Base-by-base conservation (phyloP, 208 protist species). In the Leishmania turanica region DNA sequence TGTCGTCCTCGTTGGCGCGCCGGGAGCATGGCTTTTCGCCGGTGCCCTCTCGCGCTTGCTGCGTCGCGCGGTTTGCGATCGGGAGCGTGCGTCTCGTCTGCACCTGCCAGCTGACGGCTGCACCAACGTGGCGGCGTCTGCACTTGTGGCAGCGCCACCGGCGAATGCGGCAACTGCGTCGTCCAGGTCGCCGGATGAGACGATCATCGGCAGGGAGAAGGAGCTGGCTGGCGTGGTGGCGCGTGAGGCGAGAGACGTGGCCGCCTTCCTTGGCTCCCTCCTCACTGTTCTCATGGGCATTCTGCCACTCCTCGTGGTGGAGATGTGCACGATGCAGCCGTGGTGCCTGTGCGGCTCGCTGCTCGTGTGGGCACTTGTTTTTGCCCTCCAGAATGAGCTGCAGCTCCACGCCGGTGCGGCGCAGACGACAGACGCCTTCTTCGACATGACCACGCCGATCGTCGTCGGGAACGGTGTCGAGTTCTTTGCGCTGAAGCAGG, bases 221-320 rank as follows among this genome's bases (percentile, higher is more conserved):
- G 64, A 51, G 37, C 53, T 66, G 9, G 40, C 40, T 27, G 40
- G 19, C 24, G 19, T 73, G 17, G 9, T 49, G 45, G 27, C 65
- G 13, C 58, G 15, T 31, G 62, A 73, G 62, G 54, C 80, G 13
- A 77, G 72, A 21, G 47, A 45, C 58, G 75, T 60, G 3, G 49
- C 74, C 40, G 34, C 56, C 9, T 58, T 87, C 15, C 24, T 69
- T 0, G 88, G 80, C 9, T 74, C 84, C 8, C 0, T 85, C 17
- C 53, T 79, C 5, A 45, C 85, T 11, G 83, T 84, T 7, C 0
- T 83, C 4, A 47, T 72, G 15, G 81, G 79, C 13, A 24, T 93
- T 1, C 31, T 90, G 73, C 90, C 90, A 34, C 68, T 89, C 21
- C 82, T 91, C 2, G 81, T 84, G 31, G 21, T 93, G 53, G 90